Percentiles rank a stretch among this genome's conserved stretches.
phyloP scores from a whole-genome alignment of 202 grass and related monocot genomes.

The Elaeis oleifera region DNA sequence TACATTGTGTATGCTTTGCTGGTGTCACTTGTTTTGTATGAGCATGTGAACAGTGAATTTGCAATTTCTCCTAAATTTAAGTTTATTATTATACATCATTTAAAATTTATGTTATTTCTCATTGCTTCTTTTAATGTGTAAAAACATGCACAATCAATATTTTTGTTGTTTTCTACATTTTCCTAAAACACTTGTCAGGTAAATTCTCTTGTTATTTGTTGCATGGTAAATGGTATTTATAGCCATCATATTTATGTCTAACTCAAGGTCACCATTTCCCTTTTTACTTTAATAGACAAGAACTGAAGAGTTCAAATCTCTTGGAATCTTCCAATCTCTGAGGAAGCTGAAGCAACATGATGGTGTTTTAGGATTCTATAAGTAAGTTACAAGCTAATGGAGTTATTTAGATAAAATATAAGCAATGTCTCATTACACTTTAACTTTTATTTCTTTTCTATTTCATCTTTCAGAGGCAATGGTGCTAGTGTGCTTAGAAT shows the following conservation, averaged over 20 bases:
- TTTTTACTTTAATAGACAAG: slow-evolving; percentile 50
- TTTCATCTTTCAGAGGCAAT: slow-evolving; percentile 62
- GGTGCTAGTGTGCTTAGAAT: slow-evolving; percentile 92
- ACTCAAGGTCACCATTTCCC: neutral
- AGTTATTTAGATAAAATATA: slow-evolving; percentile 15
- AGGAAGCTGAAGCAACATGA: slow-evolving; percentile 71
- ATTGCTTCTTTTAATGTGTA: too few species aligned
- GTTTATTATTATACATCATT: too few species aligned
- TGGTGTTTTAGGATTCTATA: slow-evolving; percentile 81
- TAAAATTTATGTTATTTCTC: too few species aligned
- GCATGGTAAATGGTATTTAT: too few species aligned
- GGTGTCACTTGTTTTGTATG: too few species aligned
- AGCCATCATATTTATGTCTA: neutral
- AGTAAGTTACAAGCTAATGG: slow-evolving; percentile 34
- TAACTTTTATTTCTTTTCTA: slow-evolving; percentile 20
- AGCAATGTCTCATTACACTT: slow-evolving; percentile 2
- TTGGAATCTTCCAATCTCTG: slow-evolving; percentile 70
- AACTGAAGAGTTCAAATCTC: slow-evolving; percentile 73
- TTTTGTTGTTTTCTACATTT: too few species aligned
- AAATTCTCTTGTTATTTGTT: too few species aligned
- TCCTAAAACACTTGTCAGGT: too few species aligned
- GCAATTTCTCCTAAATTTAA: too few species aligned
- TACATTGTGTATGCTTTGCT: too few species aligned
- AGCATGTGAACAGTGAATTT: too few species aligned
- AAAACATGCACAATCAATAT: too few species aligned